phyloP scores from a whole-genome alignment of 805 yeast genomes.

The Henningerozyma blattae region DNA sequence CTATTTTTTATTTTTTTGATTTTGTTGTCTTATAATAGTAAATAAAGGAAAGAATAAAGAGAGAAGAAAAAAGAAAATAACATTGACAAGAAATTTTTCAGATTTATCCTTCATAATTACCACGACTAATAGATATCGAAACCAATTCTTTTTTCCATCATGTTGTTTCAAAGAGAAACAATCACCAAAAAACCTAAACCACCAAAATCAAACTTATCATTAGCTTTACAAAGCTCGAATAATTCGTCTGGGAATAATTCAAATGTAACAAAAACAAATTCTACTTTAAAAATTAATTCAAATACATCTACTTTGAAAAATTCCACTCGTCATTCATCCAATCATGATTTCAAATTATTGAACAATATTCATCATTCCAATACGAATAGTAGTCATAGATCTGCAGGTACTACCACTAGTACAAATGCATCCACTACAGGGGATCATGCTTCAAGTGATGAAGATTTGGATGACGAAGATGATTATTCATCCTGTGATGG shows the following conservation, averaged over 20 bases:
- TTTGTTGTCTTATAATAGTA: too few species aligned
- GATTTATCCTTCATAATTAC: too few species aligned
- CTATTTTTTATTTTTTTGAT: too few species aligned
- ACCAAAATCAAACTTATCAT: background rate
- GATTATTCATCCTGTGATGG: constrained; percentile 29
- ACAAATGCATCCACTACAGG: background rate
- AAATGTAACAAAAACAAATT: background rate
- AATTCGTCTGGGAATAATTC: background rate
- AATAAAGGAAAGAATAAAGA: too few species aligned
- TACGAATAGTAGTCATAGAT: background rate
- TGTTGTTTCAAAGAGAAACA: background rate
- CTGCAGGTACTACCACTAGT: background rate
- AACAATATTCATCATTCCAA: background rate
- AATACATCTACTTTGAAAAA: background rate
- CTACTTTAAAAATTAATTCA: background rate
- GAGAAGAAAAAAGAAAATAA: too few species aligned
- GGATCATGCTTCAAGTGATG: background rate
- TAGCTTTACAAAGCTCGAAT: background rate
- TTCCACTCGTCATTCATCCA: too few species aligned
- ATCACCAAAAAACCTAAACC: background rate
- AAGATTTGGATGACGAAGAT: constrained; percentile 22
- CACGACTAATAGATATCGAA: background rate
- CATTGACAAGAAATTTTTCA: too few species aligned
- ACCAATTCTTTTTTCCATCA: background rate
- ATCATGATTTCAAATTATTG: too few species aligned